A percentile compares a stretch with the other conserved stretches of the same genome.
phyloP scores from a whole-genome alignment of 2,329 filamentous ascomycete genomes.

The Drechslerella coelobrocha region DNA sequence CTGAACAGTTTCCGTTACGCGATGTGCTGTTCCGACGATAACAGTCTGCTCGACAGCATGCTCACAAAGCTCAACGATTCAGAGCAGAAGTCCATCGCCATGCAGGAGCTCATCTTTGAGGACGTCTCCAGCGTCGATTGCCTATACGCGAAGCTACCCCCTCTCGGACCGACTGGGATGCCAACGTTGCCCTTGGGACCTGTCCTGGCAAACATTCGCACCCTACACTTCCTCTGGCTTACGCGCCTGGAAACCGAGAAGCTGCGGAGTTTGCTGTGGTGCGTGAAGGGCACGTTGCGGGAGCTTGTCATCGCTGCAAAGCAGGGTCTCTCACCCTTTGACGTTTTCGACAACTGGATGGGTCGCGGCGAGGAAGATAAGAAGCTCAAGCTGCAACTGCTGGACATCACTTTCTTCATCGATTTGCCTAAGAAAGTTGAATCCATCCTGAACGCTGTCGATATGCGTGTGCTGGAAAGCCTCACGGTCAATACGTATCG shows the following conservation, averaged over 20 bases:
- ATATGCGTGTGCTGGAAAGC: slow-evolving; percentile 35
- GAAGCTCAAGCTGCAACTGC: slow-evolving; percentile 39
- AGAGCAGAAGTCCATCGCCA: slow-evolving; percentile 21
- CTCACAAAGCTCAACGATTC: slow-evolving; percentile 45
- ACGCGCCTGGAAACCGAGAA: slow-evolving; percentile 45
- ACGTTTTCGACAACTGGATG: slow-evolving; percentile 43
- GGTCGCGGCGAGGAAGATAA: slow-evolving; percentile 37
- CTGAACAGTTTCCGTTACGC: slow-evolving; percentile 48
- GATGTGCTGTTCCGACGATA: slow-evolving; percentile 49
- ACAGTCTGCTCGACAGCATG: slow-evolving; percentile 44
- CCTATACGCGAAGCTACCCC: slow-evolving; percentile 38
- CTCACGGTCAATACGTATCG: slow-evolving; percentile 45
- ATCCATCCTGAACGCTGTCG: slow-evolving; percentile 39
- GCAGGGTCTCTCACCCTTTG: slow-evolving; percentile 43
- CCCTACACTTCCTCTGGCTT: slow-evolving; percentile 46
- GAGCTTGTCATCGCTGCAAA: slow-evolving; percentile 45
- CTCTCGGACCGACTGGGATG: slow-evolving; percentile 10
- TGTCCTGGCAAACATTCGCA: slow-evolving; percentile 45
- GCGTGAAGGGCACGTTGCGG: slow-evolving; percentile 39
- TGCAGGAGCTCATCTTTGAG: slow-evolving; percentile 50
- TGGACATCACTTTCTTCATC: slow-evolving; percentile 49
- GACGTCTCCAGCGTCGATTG: slow-evolving; percentile 47
- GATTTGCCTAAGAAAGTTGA: slow-evolving; percentile 46
- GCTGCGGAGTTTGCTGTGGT: slow-evolving; percentile 45
- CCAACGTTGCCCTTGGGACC: slow-evolving; percentile 32